phyloP scores from a whole-genome alignment of 371 early-diverging fungal species.

The Rhizopus microsporus region DNA sequence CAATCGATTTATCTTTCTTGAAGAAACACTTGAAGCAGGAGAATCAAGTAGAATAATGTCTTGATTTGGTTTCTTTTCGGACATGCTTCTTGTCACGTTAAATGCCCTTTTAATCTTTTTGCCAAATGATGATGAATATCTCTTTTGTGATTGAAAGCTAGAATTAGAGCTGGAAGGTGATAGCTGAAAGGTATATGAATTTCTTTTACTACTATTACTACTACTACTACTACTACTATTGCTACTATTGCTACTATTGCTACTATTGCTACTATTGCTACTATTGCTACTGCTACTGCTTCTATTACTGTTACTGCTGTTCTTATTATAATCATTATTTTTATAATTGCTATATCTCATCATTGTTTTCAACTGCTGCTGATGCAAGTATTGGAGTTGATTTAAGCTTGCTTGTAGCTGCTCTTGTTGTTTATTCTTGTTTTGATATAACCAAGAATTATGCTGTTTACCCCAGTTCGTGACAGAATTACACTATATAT shows the following conservation, averaged over 20 bases:
- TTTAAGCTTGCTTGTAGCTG: slow-evolving; percentile 27
- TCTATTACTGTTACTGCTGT: too few relatives aligned
- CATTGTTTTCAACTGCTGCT: slow-evolving; percentile 27
- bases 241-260: neutral
- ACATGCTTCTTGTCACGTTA: slow-evolving; percentile 6
- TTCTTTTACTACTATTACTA: slow-evolving; percentile 14
- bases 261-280: neutral
- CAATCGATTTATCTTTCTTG: neutral
- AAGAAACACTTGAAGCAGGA: slow-evolving; percentile 20
- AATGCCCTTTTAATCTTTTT: slow-evolving; percentile 26
- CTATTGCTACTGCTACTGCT: neutral
- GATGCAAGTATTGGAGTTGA: slow-evolving; percentile 29
- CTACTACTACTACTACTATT: slow-evolving; percentile 2
- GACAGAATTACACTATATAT: neutral
- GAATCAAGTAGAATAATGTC: slow-evolving; percentile 13
- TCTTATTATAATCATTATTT: neutral
- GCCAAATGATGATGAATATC: slow-evolving; percentile 13
- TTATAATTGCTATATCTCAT: slow-evolving; percentile 8
- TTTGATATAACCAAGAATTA: neutral
- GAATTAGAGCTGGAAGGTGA: slow-evolving; percentile 20
- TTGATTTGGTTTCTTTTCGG: slow-evolving; percentile 6
- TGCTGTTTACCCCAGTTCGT: neutral
- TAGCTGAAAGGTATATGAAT: slow-evolving; percentile 5
- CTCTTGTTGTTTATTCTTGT: slow-evolving; percentile 5
- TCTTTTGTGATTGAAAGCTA: slow-evolving; percentile 5